Evolutionary conservation across 257 asterid genomes (phyloP), one percentile per base, ranked within the genome.

Genomic region (Solanum ossicruentum): DNA sequence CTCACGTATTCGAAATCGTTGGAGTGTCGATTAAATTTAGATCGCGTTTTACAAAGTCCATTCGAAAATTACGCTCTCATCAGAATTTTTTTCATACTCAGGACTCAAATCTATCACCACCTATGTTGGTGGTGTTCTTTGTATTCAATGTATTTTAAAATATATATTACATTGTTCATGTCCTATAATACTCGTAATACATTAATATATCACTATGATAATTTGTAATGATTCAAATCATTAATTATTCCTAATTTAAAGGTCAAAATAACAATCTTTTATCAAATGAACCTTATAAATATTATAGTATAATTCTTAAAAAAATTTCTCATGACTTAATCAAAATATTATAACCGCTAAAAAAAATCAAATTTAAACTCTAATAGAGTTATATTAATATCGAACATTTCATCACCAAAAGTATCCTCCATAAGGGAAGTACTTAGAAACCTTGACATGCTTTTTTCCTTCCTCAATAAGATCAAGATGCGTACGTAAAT

Each of bases 1-100:
- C 36, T 32, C 1, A 32, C 36, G 0, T 32, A 1, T 32, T 32
- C 0, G 0, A 32, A 32, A 32, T 32, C 0, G 0, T 0, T 32
- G 36, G 0, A 32, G 3, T 0, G 3, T 3, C 0, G 36, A 32
- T 32, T 32, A 32, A 32, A 32, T 32, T 32, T 32, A 0, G 0
- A 32, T 32, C 3, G 3, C 3, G 0, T 3, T 32, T 32, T 32
- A 0, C 3, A 32, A 32, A 0, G 3, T 1, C 3, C 3, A 32
- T 3, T 32, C 0, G 3, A 32, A 32, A 32, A 0, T 32, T 0
- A 0, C 3, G 3, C 32, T 28, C 32, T 0, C 32, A 28, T 2
- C 3, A 28, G 0, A 28, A 28, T 28, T 28, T 28, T 28, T 28
- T 28, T 28, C 32, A 28, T 28, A 28, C 32, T 0, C 2, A 28